Conservation (phyloP, 1,139 yeast species). For the Suhomyces atakaporum region DNA sequence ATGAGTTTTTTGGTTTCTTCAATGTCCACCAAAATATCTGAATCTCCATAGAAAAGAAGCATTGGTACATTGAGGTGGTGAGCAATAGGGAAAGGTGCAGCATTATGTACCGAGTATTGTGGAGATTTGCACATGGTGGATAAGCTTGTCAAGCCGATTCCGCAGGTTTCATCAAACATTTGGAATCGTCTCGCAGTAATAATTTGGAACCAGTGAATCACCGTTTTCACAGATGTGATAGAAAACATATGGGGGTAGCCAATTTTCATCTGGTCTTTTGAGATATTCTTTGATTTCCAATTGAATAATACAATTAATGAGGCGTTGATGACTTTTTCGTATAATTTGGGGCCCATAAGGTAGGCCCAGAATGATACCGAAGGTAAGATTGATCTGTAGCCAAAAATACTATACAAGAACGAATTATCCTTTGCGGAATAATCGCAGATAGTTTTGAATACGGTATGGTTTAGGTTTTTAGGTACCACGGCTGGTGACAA, state of each 20-base stretch:
- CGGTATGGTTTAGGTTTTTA: constrained; percentile 39
- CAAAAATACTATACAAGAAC: constrained; percentile 41
- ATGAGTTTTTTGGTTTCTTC: constrained; percentile 31
- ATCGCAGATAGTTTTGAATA: constrained; percentile 37
- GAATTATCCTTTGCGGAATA: constrained; percentile 36
- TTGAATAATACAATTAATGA: constrained; percentile 42
- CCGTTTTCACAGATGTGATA: constrained; percentile 47
- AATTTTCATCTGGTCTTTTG: constrained; percentile 34
- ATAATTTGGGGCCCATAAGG: constrained; percentile 36
- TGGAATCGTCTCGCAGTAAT: constrained; percentile 44
- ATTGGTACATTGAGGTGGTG: constrained; percentile 46
- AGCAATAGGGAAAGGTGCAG: constrained; percentile 54
- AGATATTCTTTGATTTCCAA: constrained; percentile 42
- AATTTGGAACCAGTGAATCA: constrained; percentile 53
- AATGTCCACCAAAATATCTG: constrained; percentile 45
- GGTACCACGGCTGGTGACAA: constrained; percentile 52
- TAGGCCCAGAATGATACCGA: constrained; percentile 50
- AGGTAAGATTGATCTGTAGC: constrained; percentile 45
- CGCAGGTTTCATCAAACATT: constrained; percentile 50
- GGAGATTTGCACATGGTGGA: constrained; percentile 16
- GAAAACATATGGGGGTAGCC: constrained; percentile 54
- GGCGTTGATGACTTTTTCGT: constrained; percentile 40
- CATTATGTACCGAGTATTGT: constrained; percentile 41
- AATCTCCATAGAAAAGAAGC: constrained; percentile 43
- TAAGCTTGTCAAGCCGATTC: constrained; percentile 35